Base-by-base conservation (phyloP, 306 rosid species). In the Fragaria ananassa region DNA sequence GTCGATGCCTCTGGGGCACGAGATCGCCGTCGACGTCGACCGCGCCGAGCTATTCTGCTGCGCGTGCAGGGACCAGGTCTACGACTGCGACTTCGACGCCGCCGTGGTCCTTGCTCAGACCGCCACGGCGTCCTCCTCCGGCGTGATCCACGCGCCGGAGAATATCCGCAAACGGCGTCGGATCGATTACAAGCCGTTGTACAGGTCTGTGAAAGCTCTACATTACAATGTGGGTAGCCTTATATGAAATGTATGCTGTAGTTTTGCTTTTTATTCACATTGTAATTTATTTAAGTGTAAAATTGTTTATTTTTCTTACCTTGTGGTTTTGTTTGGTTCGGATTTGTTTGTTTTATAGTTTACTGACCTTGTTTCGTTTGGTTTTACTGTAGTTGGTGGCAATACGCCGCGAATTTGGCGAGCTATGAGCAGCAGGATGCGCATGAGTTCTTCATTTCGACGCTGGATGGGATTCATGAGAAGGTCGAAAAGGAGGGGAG, bases 381-480 rank as follows among this genome's bases (percentile, higher is more conserved):
- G 58, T 70, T 81, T 31, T 76, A 46, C 79, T 83, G 75, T 83
- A 93, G 98, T 81, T 95, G 99, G 99, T 95, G 99, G 99, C 99
- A 92, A 31, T 94, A 95, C 69, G 96, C 99, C 1, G 93, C 97
- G 12, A 95, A 91, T 85, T 89, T 92, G 75, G 97, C 99, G 41
- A 91, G 93, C 77, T 95, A 95, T 81, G 97, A 92, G 72, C 99
- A 95, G 83, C 99, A 95, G 77, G 99, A 95, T 81, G 99, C 99
- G 2, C 99, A 95, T 71, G 99, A 95, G 12, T 95, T 95, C 81
- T 95, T 95, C 91, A 95, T 95, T 83, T 95, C 99, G 71, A 90
- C 91, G 89, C 92, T 95, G 35, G 97, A 92, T 83, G 99, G 97
- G 61, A 92, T 95, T 76, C 97, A 93, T 63, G 97, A 92, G 79